phyloP scores from a whole-genome alignment of 805 yeast species.

The Saturnispora mendoncae region DNA sequence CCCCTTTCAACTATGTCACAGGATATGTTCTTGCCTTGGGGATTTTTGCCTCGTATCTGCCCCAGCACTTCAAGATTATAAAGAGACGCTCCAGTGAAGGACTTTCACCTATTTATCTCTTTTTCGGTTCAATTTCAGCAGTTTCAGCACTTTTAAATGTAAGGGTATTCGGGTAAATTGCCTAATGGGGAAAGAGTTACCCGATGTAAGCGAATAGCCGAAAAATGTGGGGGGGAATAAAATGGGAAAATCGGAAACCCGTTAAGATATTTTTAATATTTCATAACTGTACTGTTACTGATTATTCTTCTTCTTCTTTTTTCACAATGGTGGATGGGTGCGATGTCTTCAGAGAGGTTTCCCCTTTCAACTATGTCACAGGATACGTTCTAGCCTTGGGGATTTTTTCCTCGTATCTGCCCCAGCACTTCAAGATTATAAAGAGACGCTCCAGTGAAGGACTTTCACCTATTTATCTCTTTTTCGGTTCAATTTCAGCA shows the following conservation, averaged over 20 bases:
- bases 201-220: background rate
- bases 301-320: no score
- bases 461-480: conserved; percentile 58
- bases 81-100: conserved; percentile 64
- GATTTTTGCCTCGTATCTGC: conserved; percentile 61
- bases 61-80: conserved; percentile 60
- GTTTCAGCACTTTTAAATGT: conserved; percentile 60
- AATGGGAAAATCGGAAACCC: no score
- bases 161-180: background rate
- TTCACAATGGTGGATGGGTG: no score
- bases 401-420: conserved; percentile 61
- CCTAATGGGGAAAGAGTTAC: background rate
- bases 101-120: conserved; percentile 58
- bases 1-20: conserved; percentile 35
- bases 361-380: conserved; percentile 35
- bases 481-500: conserved; percentile 66
- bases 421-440: conserved; percentile 60
- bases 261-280: no score
- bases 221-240: no score
- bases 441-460: conserved; percentile 64
- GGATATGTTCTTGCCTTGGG: conserved; percentile 52
- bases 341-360: conserved; percentile 40
- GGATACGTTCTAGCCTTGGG: conserved; percentile 52
- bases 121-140: conserved; percentile 66
- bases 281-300: no score